Conservation (phyloP, 1,139 yeast species). For the Arxiozyma slooffiae region DNA sequence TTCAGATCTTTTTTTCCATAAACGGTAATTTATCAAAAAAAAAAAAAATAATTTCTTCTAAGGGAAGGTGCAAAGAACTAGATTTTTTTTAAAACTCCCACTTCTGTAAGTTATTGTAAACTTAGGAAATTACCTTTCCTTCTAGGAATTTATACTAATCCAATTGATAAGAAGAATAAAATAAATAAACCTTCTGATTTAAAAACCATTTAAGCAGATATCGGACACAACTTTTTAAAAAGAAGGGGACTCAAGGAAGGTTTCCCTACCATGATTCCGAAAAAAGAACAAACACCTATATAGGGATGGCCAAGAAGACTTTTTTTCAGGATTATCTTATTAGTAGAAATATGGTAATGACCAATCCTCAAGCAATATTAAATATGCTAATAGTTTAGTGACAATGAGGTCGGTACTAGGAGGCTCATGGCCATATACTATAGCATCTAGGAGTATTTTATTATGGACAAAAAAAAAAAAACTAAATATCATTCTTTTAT, state of each 20-base stretch:
- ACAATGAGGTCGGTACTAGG: neutral
- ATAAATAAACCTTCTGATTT: no score
- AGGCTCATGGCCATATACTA: neutral
- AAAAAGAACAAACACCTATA: no score
- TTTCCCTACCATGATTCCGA: neutral
- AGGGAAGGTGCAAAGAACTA: no score
- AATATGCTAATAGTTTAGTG: neutral
- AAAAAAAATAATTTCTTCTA: no score
- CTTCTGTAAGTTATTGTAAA: no score
- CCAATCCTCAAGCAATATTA: neutral
- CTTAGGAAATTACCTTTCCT: no score
- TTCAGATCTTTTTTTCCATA: neutral
- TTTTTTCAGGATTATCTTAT: neutral
- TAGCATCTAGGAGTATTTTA: neutral
- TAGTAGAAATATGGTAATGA: neutral
- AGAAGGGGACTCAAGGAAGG: neutral
- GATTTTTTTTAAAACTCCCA: no score
- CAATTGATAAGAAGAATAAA: no score
- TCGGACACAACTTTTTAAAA: no score
- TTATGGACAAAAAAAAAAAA: neutral
- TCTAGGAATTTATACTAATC: no score
- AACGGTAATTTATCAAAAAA: neutral
- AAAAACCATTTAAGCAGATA: no score
- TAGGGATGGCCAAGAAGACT: no score
- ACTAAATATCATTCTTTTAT: conserved; percentile 15